Percentiles rank a stretch among this genome's conserved stretches.
These are phyloP conservation scores for Terfezia boudieri DNA, from an alignment of 495 filamentous ascomycete species.

Conservation along the genomic window DNA sequence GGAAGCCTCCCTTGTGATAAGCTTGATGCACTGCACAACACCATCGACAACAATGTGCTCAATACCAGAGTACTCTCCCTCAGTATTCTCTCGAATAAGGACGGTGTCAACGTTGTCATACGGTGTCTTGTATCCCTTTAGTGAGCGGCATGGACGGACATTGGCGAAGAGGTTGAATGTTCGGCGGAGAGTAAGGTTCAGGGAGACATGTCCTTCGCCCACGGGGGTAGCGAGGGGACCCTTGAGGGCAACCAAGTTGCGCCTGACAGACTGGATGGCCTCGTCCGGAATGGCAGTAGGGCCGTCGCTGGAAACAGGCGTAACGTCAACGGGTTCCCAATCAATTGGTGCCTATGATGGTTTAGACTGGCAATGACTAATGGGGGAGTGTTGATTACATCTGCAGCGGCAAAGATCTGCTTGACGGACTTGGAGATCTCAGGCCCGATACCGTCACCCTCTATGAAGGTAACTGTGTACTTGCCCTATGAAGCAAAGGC, in stretches of 20 bases:
- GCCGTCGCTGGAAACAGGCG: constrained; percentile 74
- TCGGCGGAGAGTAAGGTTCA: constrained; percentile 91
- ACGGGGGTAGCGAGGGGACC: constrained; percentile 91
- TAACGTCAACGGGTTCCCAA: constrained; percentile 95
- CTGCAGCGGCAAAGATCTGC: constrained; percentile 88
- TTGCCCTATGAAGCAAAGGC: too few relatives aligned
- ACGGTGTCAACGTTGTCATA: constrained; percentile 97
- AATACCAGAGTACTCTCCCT: constrained; percentile 98
- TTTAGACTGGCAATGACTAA: constrained; percentile 1
- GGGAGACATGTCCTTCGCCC: constrained; percentile 95
- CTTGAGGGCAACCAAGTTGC: constrained; percentile 91
- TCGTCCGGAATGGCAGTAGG: constrained; percentile 77
- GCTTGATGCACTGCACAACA: constrained; percentile 97
- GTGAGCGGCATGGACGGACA: constrained; percentile 86
- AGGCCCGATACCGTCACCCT: constrained; percentile 95
- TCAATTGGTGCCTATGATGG: constrained; percentile 55
- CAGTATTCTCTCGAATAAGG: constrained; percentile 97
- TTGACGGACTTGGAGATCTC: constrained; percentile 95
- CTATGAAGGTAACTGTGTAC: constrained; percentile 46
- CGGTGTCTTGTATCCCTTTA: constrained; percentile 92
- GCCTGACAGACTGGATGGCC: constrained; percentile 72
- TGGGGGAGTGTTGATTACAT: constrained; percentile 32
- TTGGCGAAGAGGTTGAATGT: constrained; percentile 99
- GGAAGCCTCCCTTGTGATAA: constrained; percentile 80
- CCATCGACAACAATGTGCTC: constrained; percentile 97